phyloP scores from a whole-genome alignment of 495 filamentous ascomycete genomes.

The Usnea hakonensis region DNA sequence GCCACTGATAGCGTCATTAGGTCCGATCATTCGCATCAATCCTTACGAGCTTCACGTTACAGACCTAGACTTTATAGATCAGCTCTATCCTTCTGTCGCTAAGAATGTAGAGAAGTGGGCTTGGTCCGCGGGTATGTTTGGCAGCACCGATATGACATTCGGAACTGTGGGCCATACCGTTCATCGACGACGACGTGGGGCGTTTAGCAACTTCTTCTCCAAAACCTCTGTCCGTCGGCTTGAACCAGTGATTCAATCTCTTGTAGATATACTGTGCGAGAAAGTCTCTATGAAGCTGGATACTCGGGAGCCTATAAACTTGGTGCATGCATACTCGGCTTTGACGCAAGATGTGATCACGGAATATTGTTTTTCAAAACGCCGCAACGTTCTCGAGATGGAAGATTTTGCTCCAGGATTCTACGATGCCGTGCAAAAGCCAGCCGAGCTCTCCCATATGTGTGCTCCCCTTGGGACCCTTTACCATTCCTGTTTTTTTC shows the following conservation, averaged over 20 bases:
- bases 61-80: conserved; percentile 38
- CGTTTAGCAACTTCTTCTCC: conserved; percentile 39
- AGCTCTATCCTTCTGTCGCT: conserved; percentile 18
- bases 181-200: conserved; percentile 30
- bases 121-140: conserved; percentile 21
- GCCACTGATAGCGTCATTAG: conserved; percentile 26
- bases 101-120: conserved; percentile 22
- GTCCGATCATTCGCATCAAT: conserved; percentile 46
- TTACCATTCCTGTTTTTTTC: background rate
- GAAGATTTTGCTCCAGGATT: background rate
- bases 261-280: conserved; percentile 1
- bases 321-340: conserved; percentile 9
- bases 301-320: background rate
- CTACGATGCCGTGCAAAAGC: background rate
- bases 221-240: conserved; percentile 31
- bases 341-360: conserved; percentile 14
- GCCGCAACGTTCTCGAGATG: conserved; percentile 6
- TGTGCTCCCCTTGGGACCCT: background rate
- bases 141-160: conserved; percentile 22
- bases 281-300: background rate
- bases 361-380: conserved; percentile 9
- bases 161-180: conserved; percentile 24
- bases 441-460: background rate
- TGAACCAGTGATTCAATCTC: conserved; percentile 30
- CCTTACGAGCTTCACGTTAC: conserved; percentile 43